These are phyloP conservation scores for Nigrograna mackinnonii DNA, from an alignment of 2,329 filamentous ascomycete species.

Conservation along the genomic window DNA sequence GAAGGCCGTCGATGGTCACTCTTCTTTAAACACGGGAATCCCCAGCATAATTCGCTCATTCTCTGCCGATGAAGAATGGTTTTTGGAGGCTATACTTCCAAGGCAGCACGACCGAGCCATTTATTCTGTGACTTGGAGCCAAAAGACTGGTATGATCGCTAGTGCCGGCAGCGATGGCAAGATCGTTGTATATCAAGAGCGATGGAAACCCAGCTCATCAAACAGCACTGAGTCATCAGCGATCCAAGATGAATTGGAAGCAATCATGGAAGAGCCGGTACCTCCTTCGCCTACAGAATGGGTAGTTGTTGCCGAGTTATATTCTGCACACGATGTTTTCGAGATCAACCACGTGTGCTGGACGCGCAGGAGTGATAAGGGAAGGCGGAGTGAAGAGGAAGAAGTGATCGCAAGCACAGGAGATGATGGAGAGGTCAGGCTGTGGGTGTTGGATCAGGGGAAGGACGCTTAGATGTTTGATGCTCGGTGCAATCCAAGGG, in stretches of 20 bases:
- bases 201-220: slow-evolving; percentile 33
- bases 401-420: slow-evolving; percentile 91
- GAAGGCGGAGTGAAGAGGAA: slow-evolving; percentile 63
- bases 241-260: slow-evolving; percentile 15
- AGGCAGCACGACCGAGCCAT: slow-evolving; percentile 76
- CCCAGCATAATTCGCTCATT: slow-evolving; percentile 86
- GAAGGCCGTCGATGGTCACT: slow-evolving; percentile 52
- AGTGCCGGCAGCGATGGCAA: slow-evolving; percentile 87
- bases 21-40: slow-evolving; percentile 61
- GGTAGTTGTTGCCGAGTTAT: slow-evolving; percentile 69
- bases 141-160: slow-evolving; percentile 74
- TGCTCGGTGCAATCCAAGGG: neutral
- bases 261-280: slow-evolving; percentile 6
- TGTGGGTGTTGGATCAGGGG: slow-evolving; percentile 67
- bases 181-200: slow-evolving; percentile 78
- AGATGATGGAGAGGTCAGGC: slow-evolving; percentile 84
- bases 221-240: slow-evolving; percentile 22
- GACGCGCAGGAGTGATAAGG: slow-evolving; percentile 77
- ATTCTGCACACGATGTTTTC: slow-evolving; percentile 84
- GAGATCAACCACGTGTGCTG: slow-evolving; percentile 93
- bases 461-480: too few species aligned
- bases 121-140: slow-evolving; percentile 86
- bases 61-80: slow-evolving; percentile 80
- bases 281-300: slow-evolving; percentile 58
- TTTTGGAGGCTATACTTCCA: slow-evolving; percentile 76